These are phyloP conservation scores for Wallacemonas sp. DNA, from an alignment of 208 protist genomes.

Conservation along the genomic window DNA sequence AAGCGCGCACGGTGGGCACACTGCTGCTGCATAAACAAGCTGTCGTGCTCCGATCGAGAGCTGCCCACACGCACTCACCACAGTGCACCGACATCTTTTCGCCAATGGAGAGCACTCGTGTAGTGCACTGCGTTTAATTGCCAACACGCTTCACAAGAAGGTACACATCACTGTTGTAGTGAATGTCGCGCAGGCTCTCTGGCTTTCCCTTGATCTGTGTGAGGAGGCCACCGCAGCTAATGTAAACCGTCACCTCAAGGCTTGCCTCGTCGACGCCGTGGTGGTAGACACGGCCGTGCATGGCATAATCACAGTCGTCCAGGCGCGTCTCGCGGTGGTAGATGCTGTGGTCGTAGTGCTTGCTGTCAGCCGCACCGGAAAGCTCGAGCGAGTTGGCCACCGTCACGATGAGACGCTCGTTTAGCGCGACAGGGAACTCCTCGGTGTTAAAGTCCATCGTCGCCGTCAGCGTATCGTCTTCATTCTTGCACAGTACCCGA, in stretches of 20 bases:
- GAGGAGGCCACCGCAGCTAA: constrained; percentile 97
- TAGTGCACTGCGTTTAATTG: constrained; percentile 27
- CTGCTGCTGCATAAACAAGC: too few relatives aligned
- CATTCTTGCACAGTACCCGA: constrained; percentile 80
- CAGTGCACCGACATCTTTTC: background rate
- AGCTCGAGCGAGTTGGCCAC: constrained; percentile 93
- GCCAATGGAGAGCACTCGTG: background rate
- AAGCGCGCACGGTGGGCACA: too few relatives aligned
- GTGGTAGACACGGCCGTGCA: constrained; percentile 96
- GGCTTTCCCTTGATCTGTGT: constrained; percentile 93
- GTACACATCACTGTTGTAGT: constrained; percentile 91
- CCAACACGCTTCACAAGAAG: constrained; percentile 82
- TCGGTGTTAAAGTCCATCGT: constrained; percentile 95
- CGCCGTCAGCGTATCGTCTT: constrained; percentile 69
- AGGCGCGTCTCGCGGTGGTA: constrained; percentile 88
- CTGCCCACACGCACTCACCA: too few relatives aligned
- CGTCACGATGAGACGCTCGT: constrained; percentile 92
- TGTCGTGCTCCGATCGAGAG: too few relatives aligned
- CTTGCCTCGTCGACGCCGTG: constrained; percentile 89
- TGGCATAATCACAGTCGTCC: constrained; percentile 98
- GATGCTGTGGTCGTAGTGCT: constrained; percentile 90
- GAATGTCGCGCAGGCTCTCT: constrained; percentile 82
- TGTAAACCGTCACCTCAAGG: constrained; percentile 89
- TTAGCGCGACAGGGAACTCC: constrained; percentile 93
- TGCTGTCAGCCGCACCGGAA: constrained; percentile 69